Evolutionary conservation across 2,329 filamentous ascomycete species (phyloP).

Genomic region (Tolypocladium inflatum): DNA sequence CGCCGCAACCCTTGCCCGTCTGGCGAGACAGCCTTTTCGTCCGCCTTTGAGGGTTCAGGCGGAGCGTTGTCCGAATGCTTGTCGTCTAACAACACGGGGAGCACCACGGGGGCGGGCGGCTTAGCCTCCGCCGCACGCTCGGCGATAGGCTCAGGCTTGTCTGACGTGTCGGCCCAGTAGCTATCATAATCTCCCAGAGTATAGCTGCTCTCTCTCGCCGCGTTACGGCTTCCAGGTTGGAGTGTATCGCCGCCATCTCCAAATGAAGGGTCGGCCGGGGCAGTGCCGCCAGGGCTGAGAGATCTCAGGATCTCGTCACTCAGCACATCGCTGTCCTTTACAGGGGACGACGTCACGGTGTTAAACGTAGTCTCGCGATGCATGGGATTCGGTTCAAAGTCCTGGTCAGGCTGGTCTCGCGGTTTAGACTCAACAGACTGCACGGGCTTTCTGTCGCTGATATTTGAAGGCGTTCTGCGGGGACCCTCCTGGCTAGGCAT

Average conservation of each 20-base stretch:
- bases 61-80: neutral
- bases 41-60: neutral
- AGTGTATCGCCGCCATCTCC: constrained; percentile 7
- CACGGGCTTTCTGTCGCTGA: neutral
- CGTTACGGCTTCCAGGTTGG: constrained; percentile 8
- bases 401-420: constrained; percentile 18
- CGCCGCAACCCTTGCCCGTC: constrained; percentile 11
- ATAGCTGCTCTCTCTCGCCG: constrained; percentile 48
- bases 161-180: constrained; percentile 44
- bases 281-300: constrained; percentile 40
- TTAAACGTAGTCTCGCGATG: constrained; percentile 35
- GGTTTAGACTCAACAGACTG: constrained; percentile 1
- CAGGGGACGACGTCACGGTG: constrained; percentile 40
- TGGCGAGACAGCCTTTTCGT: neutral
- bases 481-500: constrained; percentile 31
- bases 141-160: constrained; percentile 5
- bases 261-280: constrained; percentile 6
- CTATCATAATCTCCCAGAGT: constrained; percentile 57
- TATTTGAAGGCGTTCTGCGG: neutral
- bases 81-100: neutral
- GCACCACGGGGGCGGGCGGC: neutral
- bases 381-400: constrained; percentile 25
- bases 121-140: neutral
- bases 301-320: constrained; percentile 68
- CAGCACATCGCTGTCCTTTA: constrained; percentile 62